These are phyloP conservation scores for Lipomyces yarrowii DNA, from an alignment of 1,139 yeast genomes.

Conservation along the genomic window DNA sequence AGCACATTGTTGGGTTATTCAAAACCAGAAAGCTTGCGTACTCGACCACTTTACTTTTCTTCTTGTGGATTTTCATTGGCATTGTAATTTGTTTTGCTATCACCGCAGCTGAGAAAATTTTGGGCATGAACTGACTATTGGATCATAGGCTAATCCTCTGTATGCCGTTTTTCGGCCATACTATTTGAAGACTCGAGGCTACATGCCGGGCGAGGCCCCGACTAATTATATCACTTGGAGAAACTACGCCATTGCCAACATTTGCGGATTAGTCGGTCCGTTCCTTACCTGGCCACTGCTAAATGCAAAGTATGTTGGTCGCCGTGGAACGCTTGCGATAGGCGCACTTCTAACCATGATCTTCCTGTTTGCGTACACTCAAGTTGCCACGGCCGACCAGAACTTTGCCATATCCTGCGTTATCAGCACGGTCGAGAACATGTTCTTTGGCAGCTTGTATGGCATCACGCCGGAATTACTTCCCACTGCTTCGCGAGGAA, in stretches of 20 bases:
- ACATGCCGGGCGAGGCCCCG: slow-evolving; percentile 46
- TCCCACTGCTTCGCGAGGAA: slow-evolving; percentile 57
- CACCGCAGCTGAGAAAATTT: neutral
- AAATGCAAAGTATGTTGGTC: slow-evolving; percentile 52
- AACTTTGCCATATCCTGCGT: slow-evolving; percentile 58
- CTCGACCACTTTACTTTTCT: slow-evolving; percentile 48
- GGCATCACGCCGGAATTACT: slow-evolving; percentile 63
- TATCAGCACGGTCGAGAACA: slow-evolving; percentile 53
- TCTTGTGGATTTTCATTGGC: slow-evolving; percentile 56
- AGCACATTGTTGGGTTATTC: slow-evolving; percentile 43
- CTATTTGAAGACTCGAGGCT: slow-evolving; percentile 53
- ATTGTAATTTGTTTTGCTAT: slow-evolving; percentile 21
- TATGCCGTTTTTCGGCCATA: slow-evolving; percentile 55
- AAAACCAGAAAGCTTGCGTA: slow-evolving; percentile 46
- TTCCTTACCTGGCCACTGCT: slow-evolving; percentile 52
- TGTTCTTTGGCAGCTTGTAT: slow-evolving; percentile 57
- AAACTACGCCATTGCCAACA: slow-evolving; percentile 55
- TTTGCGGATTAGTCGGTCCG: slow-evolving; percentile 59
- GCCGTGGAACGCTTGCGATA: slow-evolving; percentile 57
- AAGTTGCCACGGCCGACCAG: slow-evolving; percentile 52
- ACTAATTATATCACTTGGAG: slow-evolving; percentile 49
- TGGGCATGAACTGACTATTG: neutral
- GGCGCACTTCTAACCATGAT: slow-evolving; percentile 59
- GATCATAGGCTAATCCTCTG: slow-evolving; percentile 48
- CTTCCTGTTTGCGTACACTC: slow-evolving; percentile 59